A percentile compares a stretch with the other conserved stretches of the same genome.
Conservation (phyloP, 768 basidiomycete species). For the Lyophyllum shimeji region DNA sequence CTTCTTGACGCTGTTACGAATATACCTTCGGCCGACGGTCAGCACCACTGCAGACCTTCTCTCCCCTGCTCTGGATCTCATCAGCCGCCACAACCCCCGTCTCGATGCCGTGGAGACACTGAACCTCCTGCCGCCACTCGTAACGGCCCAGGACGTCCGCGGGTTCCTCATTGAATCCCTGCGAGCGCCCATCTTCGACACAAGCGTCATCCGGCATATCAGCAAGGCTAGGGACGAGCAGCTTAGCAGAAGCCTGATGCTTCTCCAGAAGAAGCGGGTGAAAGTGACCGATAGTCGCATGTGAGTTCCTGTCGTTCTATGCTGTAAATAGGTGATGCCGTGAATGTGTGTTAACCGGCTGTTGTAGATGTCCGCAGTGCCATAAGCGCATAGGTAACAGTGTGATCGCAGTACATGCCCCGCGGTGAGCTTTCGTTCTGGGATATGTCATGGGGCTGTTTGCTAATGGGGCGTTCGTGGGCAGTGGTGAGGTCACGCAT, state of each 20-base stretch:
- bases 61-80: constrained; percentile 82
- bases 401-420: constrained; percentile 91
- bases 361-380: constrained; percentile 86
- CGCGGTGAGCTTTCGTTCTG: constrained; percentile 53
- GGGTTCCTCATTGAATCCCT: constrained; percentile 74
- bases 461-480: neutral
- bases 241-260: constrained; percentile 69
- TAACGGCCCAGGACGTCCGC: constrained; percentile 78
- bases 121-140: constrained; percentile 85
- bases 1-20: constrained; percentile 82
- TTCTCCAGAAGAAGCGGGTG: constrained; percentile 76
- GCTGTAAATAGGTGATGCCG: neutral
- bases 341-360: constrained; percentile 4
- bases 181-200: constrained; percentile 67
- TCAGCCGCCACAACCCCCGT: constrained; percentile 79
- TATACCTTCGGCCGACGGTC: constrained; percentile 79
- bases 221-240: constrained; percentile 78
- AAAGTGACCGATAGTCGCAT: constrained; percentile 91
- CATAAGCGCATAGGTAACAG: constrained; percentile 92
- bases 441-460: neutral
- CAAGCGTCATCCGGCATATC: constrained; percentile 66
- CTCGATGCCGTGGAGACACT: constrained; percentile 83
- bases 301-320: constrained; percentile 46
- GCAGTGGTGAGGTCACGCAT: constrained; percentile 93
- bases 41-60: constrained; percentile 58